Evolutionary conservation across 1,284 basidiomycete species (phyloP), one percentile per base, ranked within the genome.

Genomic region (Cryptococcus sp.): DNA sequence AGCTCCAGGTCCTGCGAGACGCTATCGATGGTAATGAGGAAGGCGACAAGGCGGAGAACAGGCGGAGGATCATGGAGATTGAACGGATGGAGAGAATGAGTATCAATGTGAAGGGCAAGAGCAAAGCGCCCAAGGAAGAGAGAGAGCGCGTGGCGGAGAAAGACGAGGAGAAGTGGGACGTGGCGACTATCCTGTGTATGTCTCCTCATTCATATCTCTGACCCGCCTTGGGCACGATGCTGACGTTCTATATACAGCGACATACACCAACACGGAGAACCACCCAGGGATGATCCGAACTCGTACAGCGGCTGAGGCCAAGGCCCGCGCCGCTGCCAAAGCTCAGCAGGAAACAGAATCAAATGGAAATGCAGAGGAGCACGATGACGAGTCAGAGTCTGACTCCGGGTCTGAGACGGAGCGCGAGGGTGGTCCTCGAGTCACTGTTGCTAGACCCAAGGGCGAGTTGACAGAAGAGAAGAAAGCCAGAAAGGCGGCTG

Each of bases 231-330:
- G 7, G 10, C 11, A 25, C 19, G 1, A 49, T 56, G 40, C 62
- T 47, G 10, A 25, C 23, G 27, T 41, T 47, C 17, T 70, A 10
- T 35, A 10, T 2, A 10, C 7, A 95, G 93, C 88, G n/a, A 96
- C 93, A 1, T 93, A 93, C 74, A 90, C 91, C 17, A 97, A 94
- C 72, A 82, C 95, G 4, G 94, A 95, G 75, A 97, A 98, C 71
- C 93, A 96, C 73, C 93, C 93, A 0, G 85, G 87, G 15, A 80
- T 93, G 30, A 92, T 96, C 63, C 85, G 86, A 22, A 85, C 86
- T 27, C 83, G 86, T 40, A 82, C 65, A 83, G 63, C 74, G 73
- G 52, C 85, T 78, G 69, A 81, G 61, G 60, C 61, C 39, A 65
- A 71, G 62, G 60, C 63, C 43, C 57, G 68, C 42, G 69, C 64